phyloP scores from a whole-genome alignment of 2,329 filamentous ascomycete species.

The Chalaropsis ovoidea region DNA sequence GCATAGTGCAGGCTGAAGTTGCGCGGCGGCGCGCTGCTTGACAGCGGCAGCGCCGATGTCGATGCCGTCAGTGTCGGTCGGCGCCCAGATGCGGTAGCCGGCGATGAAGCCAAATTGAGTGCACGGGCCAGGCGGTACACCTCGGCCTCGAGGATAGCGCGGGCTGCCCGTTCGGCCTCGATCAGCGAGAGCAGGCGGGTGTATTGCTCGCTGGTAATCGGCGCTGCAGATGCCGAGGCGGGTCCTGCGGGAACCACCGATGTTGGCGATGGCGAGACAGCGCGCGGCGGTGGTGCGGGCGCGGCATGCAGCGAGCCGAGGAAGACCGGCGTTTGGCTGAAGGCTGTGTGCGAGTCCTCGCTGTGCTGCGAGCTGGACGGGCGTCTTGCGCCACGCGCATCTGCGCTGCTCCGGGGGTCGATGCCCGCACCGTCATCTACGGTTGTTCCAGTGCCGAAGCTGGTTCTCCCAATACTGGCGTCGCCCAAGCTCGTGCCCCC shows the following conservation, averaged over 20 bases:
- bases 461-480: not conserved
- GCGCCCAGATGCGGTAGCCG: conserved; percentile 31
- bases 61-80: conserved; percentile 30
- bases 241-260: conserved; percentile 18
- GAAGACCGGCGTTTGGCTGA: conserved; percentile 40
- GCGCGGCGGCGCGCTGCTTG: conserved; percentile 37
- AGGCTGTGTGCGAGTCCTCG: conserved; percentile 37
- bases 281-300: conserved; percentile 28
- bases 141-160: conserved; percentile 46
- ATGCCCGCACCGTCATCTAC: conserved; percentile 2
- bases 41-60: conserved; percentile 30
- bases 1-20: conserved; percentile 24
- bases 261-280: conserved; percentile 24
- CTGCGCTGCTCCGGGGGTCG: not conserved
- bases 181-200: conserved; percentile 43
- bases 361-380: conserved; percentile 17
- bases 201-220: conserved; percentile 40
- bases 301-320: conserved; percentile 37
- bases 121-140: conserved; percentile 45
- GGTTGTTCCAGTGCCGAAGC: conserved; percentile 8
- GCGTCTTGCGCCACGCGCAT: not conserved
- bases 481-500: conserved; percentile 6
- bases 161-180: conserved; percentile 46
- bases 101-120: conserved; percentile 32
- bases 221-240: not conserved